phyloP scores from a whole-genome alignment of 2,329 filamentous ascomycete species.

The Pseudogymnoascus sp. region DNA sequence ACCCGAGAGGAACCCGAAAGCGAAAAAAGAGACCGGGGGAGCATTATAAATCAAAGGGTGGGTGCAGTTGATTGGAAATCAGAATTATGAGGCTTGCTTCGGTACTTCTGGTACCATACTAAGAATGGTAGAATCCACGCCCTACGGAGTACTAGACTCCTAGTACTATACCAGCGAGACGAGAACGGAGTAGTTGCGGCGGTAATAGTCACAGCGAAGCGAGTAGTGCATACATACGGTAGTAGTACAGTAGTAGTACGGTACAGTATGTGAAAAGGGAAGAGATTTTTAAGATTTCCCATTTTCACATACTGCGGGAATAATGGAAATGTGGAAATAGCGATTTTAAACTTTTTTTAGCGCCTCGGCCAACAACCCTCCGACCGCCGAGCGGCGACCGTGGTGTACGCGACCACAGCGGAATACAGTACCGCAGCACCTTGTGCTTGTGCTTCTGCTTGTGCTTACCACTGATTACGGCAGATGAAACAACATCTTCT shows the following conservation, averaged over 20 bases:
- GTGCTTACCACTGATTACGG: background rate
- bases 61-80: slow-evolving; percentile 1
- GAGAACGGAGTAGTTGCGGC: background rate
- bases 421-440: no score
- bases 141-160: background rate
- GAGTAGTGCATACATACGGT: background rate
- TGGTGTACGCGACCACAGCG: background rate
- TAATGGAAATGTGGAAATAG: background rate
- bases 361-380: background rate
- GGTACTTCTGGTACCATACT: background rate
- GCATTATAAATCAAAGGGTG: slow-evolving; percentile 8
- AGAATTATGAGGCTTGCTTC: background rate
- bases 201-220: background rate
- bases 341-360: background rate
- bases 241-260: no score
- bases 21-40: background rate
- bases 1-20: background rate
- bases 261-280: background rate
- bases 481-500: background rate
- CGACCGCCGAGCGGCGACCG: background rate
- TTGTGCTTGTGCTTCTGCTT: no score
- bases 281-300: background rate
- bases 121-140: background rate
- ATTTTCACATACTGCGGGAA: no score
- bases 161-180: background rate